Base-by-base conservation (phyloP, 2,329 filamentous ascomycete species). In the Sporothrix luriei region DNA sequence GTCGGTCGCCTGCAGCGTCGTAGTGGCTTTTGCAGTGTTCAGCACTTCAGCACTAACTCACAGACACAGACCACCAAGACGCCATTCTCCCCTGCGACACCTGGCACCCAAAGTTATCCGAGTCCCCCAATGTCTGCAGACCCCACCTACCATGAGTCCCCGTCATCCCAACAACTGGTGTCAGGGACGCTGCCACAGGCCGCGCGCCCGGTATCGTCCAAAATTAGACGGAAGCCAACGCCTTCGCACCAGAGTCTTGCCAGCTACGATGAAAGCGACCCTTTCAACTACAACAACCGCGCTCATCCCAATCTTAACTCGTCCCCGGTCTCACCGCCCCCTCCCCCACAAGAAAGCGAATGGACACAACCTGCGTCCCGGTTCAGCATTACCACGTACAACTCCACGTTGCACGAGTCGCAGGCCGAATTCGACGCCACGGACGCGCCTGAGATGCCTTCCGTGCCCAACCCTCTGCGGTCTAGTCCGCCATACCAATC, bases 311-410 rank as follows among this genome's bases (percentile, higher is more conserved):
- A 10, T 16, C 16, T 49, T 38, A 33, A 21, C 19, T 21, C 71
- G 43, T 65, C 69, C 4, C 65, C 68, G 14, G 59, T 43, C 19
- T 68, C 72, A 14, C 73, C 73, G 3, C 69, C 69, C 74, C 74
- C 73, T 26, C 73, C 72, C 19, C 70, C 70, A 13, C 73, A 74
- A 14, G 72, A 69, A 4, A 29, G 24, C 16, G 75, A 83, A 49
- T 84, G 83, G 81, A 78, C 80, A 14, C 84, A 86, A 69, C 86
- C 86, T 6, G 78, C 81, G 2, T 90, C 87, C 64, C 85, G 86
- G 59, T 91, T 90, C 77, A 91, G 88, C 78, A 81, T 85, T 72
- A 88, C 86, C 9, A 90, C 87, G 1, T 88, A 85, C 74, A 83
- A 84, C 29, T 86, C 87, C 1, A 84, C 86, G 5, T 78, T 82